Percentiles rank a stretch among this genome's conserved stretches.
Conservation (phyloP, 192 early-diverging fungal species). For the Coemansia sp. region DNA sequence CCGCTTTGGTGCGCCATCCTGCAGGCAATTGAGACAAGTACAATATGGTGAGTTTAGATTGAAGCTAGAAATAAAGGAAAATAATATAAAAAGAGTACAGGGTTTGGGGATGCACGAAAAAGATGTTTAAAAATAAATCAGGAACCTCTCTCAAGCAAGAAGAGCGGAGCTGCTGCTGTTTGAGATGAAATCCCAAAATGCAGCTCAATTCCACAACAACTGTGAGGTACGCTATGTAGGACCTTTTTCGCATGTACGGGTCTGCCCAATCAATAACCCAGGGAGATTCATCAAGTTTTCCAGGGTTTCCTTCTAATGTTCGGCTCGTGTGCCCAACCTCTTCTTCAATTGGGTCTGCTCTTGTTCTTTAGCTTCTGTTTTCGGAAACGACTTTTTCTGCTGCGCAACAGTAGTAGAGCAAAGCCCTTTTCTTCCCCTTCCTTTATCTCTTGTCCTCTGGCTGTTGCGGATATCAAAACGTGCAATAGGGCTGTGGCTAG, state of each 20-base stretch:
- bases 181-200: too few species aligned
- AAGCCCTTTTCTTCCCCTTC: too few species aligned
- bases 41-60: neutral
- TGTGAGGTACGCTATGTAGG: too few species aligned
- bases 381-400: neutral
- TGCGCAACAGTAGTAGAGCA: too few species aligned
- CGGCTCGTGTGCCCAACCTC: neutral
- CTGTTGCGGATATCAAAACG: neutral
- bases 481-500: neutral
- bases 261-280: too few species aligned
- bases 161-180: too few species aligned
- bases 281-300: neutral
- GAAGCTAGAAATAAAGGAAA: neutral
- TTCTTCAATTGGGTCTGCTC: neutral
- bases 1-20: slow-evolving; percentile 53
- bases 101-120: too few species aligned
- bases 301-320: neutral
- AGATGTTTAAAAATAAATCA: too few species aligned
- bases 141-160: too few species aligned
- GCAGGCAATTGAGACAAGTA: neutral
- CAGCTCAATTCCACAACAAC: too few species aligned
- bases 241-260: too few species aligned
- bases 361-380: neutral
- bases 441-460: neutral
- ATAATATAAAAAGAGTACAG: neutral